Base-by-base conservation (phyloP, 495 filamentous ascomycete species). In the Achaetomiella virescens region DNA sequence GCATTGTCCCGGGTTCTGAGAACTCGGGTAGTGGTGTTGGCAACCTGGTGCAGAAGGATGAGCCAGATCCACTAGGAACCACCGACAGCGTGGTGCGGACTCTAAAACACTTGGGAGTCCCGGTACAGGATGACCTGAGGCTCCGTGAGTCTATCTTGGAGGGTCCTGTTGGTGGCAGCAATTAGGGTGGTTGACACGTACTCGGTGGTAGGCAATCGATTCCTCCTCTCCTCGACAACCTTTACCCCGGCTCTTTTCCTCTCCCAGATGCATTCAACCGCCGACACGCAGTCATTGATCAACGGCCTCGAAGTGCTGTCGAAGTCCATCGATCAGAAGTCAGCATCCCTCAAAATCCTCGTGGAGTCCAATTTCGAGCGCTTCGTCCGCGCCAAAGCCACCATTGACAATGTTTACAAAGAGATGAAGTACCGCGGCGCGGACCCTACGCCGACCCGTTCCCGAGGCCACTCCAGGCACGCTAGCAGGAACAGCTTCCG, bases 321-420 rank as follows among this genome's bases (percentile, higher is more conserved):
- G 6, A 78, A 77, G 48, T 96, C 91, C 0, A 98, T 98, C 61
- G 93, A 97, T 61, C 89, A 97, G 66, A 98, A 98, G 65, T 96
- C 91, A 1, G 93, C 91, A 0, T 95, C 90, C 5, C 73, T 98
- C 35, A 98, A 98, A 68, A 87, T 95, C 1, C 79, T 98, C 3
- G 93, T 98, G 22, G 93, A 98, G 70, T 89, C 87, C 27, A 97
- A 98, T 64, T 98, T 98, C 64, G 95, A 98, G 72, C 85, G 91
- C 31, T 98, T 98, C 70, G 92, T 98, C 31, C 84, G 87, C 11
- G 93, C 95, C 7, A 98, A 98, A 67, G 87, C 90, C 3, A 97
- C 91, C 7, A 97, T 98, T 58, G 93, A 98, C 72, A 91, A 91
- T 74, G 93, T 98, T 36, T 98, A 98, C 70, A 91, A 82, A 35